phyloP scores from a whole-genome alignment of 176 grass and related monocot genomes.

The Canna indica region DNA sequence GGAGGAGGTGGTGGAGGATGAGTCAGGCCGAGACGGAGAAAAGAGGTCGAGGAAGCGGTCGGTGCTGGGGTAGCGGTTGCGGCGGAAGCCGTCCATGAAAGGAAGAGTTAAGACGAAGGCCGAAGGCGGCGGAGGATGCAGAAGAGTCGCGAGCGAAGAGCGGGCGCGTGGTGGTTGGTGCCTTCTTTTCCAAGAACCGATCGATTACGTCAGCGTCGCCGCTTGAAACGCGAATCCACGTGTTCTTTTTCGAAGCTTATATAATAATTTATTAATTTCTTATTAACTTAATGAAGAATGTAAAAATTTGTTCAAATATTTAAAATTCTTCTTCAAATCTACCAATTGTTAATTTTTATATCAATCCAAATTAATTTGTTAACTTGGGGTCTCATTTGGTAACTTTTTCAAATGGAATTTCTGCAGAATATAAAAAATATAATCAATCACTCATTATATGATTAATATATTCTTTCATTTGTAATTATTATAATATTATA shows the following conservation, averaged over 20 bases:
- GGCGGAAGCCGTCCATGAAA: constrained; percentile 5
- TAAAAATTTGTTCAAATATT: too few species aligned
- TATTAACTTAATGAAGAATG: too few species aligned
- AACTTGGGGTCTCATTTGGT: too few species aligned
- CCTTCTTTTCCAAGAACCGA: background rate
- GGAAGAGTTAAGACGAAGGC: background rate
- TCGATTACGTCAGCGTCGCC: background rate
- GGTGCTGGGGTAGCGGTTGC: constrained; percentile 2
- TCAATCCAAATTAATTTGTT: too few species aligned
- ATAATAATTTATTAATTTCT: background rate
- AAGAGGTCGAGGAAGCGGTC: constrained; percentile 13
- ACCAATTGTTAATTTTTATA: too few species aligned
- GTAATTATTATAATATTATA: too few species aligned
- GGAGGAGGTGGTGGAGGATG: background rate
- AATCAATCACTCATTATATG: too few species aligned
- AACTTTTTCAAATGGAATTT: too few species aligned
- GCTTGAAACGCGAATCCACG: background rate
- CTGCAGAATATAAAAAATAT: too few species aligned
- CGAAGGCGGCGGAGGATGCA: background rate
- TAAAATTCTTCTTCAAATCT: too few species aligned
- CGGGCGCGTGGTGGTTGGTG: background rate
- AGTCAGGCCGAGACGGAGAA: background rate
- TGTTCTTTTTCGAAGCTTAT: background rate
- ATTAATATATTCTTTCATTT: too few species aligned
- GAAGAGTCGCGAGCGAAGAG: background rate